Base-by-base conservation (phyloP, 2,329 filamentous ascomycete species). In the Thelonectria discophora region DNA sequence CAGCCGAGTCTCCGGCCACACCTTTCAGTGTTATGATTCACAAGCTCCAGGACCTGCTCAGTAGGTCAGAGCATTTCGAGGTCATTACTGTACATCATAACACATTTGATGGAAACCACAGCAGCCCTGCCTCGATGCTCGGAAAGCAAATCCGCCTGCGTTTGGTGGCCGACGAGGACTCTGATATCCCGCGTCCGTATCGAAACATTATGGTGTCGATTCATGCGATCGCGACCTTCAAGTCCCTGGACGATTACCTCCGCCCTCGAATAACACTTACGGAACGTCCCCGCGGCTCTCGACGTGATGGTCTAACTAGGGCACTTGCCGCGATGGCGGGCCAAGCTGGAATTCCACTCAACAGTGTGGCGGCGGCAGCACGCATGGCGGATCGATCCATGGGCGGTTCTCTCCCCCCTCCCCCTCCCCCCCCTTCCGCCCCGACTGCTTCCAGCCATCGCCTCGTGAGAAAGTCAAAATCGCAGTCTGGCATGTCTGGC, bases 141-240 rank as follows among this genome's bases (percentile, higher is more conserved):
- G 94, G 93, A 5, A 98, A 98, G 76, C 95, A 99, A 73, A 90
- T 99, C 34, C 88, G 94, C 34, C 85, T 99, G 46, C 94, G 93
- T 69, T 83, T 99, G 34, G 86, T 94, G 39, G 94, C 95, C 1
- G 94, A 97, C 68, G 94, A 96, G 1, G 90, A 94, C 48, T 94
- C 93, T 1, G 92, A 95, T 50, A 95, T 99, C 62, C 95, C 95
- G 17, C 86, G 89, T 37, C 84, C 90, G 0, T 98, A 97, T 74
- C 87, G 92, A 20, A 97, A 94, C 68, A 96, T 99, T 65, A 97
- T 97, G 90, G 95, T 99, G 1, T 97, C 93, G 0, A 99, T 99
- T 59, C 95, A 99, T 75, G 95, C 95, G 15, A 98, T 99, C 72
- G 94, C 95, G 2, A 98, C 94, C 0, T 98, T 99, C 81, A 98